A percentile compares a stretch with the other conserved stretches of the same genome.
These are phyloP conservation scores for Leccinum barrowsii DNA, from an alignment of 768 basidiomycete species.

Conservation along the genomic window DNA sequence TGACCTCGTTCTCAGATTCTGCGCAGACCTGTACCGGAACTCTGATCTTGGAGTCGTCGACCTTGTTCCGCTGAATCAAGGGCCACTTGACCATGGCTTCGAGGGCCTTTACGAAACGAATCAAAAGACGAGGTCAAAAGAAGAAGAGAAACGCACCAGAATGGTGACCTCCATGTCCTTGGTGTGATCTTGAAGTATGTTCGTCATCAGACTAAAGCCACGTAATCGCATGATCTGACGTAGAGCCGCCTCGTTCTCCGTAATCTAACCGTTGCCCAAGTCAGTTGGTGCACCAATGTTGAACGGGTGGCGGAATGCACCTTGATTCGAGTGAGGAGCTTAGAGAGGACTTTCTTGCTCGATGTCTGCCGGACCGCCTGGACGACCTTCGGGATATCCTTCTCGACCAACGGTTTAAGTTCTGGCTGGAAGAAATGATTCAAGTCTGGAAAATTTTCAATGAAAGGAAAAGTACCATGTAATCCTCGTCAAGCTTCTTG, in stretches of 20 bases:
- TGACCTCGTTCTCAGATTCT: slow-evolving; percentile 50
- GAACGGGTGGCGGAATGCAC: slow-evolving; percentile 35
- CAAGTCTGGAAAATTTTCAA: neutral
- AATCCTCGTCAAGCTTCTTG: slow-evolving; percentile 94
- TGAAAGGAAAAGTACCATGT: slow-evolving; percentile 50
- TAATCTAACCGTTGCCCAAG: slow-evolving; percentile 52
- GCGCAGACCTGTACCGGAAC: slow-evolving; percentile 55
- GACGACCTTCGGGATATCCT: slow-evolving; percentile 88
- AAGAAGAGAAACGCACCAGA: slow-evolving; percentile 46
- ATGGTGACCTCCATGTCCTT: slow-evolving; percentile 68
- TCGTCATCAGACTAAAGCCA: slow-evolving; percentile 89
- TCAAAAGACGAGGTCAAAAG: neutral
- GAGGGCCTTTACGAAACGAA: slow-evolving; percentile 43
- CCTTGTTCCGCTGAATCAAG: slow-evolving; percentile 81
- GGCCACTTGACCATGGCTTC: slow-evolving; percentile 78
- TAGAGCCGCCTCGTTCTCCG: slow-evolving; percentile 73
- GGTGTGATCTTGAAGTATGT: slow-evolving; percentile 73
- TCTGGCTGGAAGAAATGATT: slow-evolving; percentile 50
- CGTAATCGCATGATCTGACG: slow-evolving; percentile 88
- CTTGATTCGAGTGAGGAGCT: slow-evolving; percentile 82
- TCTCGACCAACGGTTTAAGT: slow-evolving; percentile 67
- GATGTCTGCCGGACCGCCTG: slow-evolving; percentile 87
- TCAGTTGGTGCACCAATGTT: neutral
- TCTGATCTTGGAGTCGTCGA: slow-evolving; percentile 78
- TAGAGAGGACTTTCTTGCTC: slow-evolving; percentile 76